These are phyloP conservation scores for Moricandia arvensis DNA, from an alignment of 345 rosid genomes.

Conservation along the genomic window DNA sequence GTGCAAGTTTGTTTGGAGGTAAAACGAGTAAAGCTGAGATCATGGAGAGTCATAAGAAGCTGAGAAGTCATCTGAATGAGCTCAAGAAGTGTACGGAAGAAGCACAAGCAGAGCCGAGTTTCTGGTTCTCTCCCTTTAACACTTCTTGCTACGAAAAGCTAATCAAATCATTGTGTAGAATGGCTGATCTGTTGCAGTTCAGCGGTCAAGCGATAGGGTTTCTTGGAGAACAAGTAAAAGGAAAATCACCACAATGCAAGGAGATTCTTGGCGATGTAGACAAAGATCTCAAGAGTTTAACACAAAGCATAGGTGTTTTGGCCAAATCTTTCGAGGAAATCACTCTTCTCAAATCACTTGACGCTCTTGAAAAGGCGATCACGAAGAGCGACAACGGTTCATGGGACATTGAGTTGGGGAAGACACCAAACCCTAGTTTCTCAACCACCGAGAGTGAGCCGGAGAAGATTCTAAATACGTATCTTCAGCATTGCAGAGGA, in stretches of 20 bases:
- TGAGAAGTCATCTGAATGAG: slow-evolving; percentile 45
- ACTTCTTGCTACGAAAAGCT: slow-evolving; percentile 61
- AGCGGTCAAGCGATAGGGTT: slow-evolving; percentile 43
- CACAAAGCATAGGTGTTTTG: slow-evolving; percentile 39
- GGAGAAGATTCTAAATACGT: slow-evolving; percentile 43
- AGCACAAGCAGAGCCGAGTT: slow-evolving; percentile 81
- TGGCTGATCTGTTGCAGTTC: slow-evolving; percentile 65
- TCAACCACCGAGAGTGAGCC: slow-evolving; percentile 33
- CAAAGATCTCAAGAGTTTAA: slow-evolving; percentile 53
- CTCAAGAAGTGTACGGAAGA: slow-evolving; percentile 60
- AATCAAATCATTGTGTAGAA: slow-evolving; percentile 47
- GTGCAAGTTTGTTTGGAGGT: slow-evolving; percentile 46
- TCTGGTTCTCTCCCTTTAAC: slow-evolving; percentile 79
- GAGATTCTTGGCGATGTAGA: slow-evolving; percentile 40
- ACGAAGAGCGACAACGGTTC: slow-evolving; percentile 32
- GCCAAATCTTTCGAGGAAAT: slow-evolving; percentile 62
- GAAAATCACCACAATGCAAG: slow-evolving; percentile 38
- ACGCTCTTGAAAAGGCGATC: slow-evolving; percentile 46
- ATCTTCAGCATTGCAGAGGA: slow-evolving; percentile 53
- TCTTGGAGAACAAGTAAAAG: slow-evolving; percentile 47
- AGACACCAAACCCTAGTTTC: slow-evolving; percentile 36
- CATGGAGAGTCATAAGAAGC: slow-evolving; percentile 47
- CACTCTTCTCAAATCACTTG: slow-evolving; percentile 47
- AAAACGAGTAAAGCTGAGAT: slow-evolving; percentile 37
- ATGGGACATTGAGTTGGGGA: slow-evolving; percentile 61